Evolutionary conservation across 108 stramenopile genomes (phyloP).

Genomic region (Tribonema minus): DNA sequence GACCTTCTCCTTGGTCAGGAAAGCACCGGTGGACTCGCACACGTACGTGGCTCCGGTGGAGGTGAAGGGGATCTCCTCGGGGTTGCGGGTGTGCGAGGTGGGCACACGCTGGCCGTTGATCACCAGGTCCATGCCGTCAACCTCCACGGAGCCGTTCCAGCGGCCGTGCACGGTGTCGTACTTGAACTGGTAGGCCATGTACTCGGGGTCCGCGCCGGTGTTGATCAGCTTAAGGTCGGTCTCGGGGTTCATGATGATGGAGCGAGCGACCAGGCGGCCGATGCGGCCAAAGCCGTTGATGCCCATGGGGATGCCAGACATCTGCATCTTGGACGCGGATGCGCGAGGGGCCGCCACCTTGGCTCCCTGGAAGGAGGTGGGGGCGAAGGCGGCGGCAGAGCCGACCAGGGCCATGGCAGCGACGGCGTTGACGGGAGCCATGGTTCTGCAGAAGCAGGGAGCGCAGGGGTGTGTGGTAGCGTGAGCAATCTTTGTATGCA

Average conservation of each 20-base stretch:
- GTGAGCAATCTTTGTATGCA: too few relatives aligned
- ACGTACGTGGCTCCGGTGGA: slow-evolving; percentile 91
- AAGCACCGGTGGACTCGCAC: slow-evolving; percentile 98
- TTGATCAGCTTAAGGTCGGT: slow-evolving; percentile 85
- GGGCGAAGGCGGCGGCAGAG: slow-evolving; percentile 37
- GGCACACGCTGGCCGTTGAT: slow-evolving; percentile 87
- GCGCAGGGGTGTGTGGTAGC: too few relatives aligned
- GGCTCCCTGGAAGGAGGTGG: slow-evolving; percentile 33
- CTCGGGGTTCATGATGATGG: slow-evolving; percentile 84
- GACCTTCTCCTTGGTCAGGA: slow-evolving; percentile 92
- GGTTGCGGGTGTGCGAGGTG: slow-evolving; percentile 89
- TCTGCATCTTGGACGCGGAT: slow-evolving; percentile 17
- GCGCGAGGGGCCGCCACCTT: slow-evolving; percentile 3
- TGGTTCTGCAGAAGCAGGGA: not conserved
- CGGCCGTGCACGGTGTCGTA: slow-evolving; percentile 99
- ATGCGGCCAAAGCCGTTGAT: slow-evolving; percentile 99
- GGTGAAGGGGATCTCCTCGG: slow-evolving; percentile 92
- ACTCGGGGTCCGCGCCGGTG: slow-evolving; percentile 93
- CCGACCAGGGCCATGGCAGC: slow-evolving; percentile 47
- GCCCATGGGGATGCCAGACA: slow-evolving; percentile 31
- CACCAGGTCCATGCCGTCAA: slow-evolving; percentile 93
- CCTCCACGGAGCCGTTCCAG: slow-evolving; percentile 90
- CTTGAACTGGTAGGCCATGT: slow-evolving; percentile 99
- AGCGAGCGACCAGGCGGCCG: slow-evolving; percentile 94
- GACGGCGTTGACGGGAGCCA: slow-evolving; percentile 43